Evolutionary conservation across 1,139 yeast species (phyloP), one percentile per base, ranked within the genome.

Genomic region (Sugiyamaella paludigena): DNA sequence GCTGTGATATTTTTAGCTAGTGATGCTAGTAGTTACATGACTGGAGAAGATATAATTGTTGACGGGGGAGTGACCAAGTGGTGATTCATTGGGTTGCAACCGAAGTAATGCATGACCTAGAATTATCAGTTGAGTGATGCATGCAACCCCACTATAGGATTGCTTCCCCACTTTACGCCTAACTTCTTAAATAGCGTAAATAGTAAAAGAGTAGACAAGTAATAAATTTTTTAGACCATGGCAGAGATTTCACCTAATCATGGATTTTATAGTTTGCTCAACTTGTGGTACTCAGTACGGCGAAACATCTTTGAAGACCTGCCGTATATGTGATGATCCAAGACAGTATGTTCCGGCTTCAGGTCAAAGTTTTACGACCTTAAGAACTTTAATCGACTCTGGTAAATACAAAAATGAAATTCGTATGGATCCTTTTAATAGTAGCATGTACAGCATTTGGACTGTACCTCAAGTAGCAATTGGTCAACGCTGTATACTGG

Each of bases 1-100:
- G 91, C 92, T 5, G 86, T 85, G 67, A 72, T 87, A 45, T 87
- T 84, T 69, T 72, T 87, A 58, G 95, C 92, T 7, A 78, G 86
- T 13, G 82, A 84, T 62, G 95, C 95, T 5, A 77, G 87, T 38
- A 78, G 86, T 15, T 87, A 76, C 70, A 83, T 91, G 45, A 84
- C 95, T 4, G 96, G 95, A 41, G 65, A 85, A 29, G 91, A 87
- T 59, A 69, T 87, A 52, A 73, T 78, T 41, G 86, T 87, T 43
- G 95, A 87, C 61, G 95, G 95, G 56, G 95, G 94, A 12, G 43
- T 40, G 19, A 40, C 34, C 13, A 31, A 31, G 34, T 31, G 34
- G 34, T 31, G 6, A 13, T n/a, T 31, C 12, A n/a, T 31, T 13
- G 15, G 34, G 6, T 19, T 19, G 24, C 24, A 19, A 19, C 24